Conservation (phyloP, 768 basidiomycete genomes). For the Boletus eberwhitei region DNA sequence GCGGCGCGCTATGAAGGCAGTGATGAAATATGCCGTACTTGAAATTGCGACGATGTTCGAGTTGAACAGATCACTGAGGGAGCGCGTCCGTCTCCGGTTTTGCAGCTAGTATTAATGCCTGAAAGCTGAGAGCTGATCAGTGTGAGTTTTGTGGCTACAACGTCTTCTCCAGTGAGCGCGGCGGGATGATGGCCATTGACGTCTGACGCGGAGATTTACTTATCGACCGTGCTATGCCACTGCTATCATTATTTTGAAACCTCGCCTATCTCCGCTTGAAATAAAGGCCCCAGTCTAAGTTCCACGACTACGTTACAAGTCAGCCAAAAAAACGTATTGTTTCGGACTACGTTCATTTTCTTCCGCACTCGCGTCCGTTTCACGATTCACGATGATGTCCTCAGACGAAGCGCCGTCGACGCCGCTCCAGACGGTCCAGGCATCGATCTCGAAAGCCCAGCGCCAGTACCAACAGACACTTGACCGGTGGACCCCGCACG, state of each 20-base stretch:
- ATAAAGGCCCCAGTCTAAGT: neutral
- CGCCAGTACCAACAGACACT: conserved; percentile 83
- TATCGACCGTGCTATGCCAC: too few species aligned
- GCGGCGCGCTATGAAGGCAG: too few species aligned
- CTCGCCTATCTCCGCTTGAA: conserved; percentile 14
- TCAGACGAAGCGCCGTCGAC: conserved; percentile 30
- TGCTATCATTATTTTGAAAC: neutral
- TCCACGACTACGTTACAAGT: neutral
- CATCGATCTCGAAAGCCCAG: conserved; percentile 42
- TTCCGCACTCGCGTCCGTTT: neutral
- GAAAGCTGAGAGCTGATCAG: too few species aligned
- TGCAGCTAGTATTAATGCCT: too few species aligned
- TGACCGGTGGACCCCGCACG: conserved; percentile 91
- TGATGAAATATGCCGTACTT: too few species aligned
- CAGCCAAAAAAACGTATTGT: conserved; percentile 1
- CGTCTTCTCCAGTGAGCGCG: too few species aligned
- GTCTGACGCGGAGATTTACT: too few species aligned
- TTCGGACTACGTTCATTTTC: neutral
- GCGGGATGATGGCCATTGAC: too few species aligned
- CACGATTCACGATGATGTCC: conserved; percentile 31
- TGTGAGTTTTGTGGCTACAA: too few species aligned
- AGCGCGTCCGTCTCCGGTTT: too few species aligned
- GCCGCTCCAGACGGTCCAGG: conserved; percentile 29
- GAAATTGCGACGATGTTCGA: too few species aligned
- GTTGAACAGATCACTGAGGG: too few species aligned